phyloP scores from a whole-genome alignment of 2,329 filamentous ascomycete species.

The Claviceps lovelessii region DNA sequence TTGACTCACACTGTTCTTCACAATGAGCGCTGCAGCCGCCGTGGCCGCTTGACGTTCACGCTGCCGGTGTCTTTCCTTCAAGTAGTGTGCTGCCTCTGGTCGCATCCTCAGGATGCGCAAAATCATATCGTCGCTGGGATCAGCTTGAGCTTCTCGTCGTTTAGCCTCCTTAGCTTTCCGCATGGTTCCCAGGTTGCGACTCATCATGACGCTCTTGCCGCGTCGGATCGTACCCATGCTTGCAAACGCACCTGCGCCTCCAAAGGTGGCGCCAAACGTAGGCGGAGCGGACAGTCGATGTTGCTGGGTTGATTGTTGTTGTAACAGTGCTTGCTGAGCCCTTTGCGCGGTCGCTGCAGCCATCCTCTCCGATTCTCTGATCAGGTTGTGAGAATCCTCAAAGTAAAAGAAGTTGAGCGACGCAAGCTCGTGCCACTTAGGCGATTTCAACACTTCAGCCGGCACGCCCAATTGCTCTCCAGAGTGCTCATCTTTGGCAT shows the following conservation, averaged over 20 bases:
- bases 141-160: conserved; percentile 84
- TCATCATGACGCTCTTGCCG: conserved; percentile 79
- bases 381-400: conserved; percentile 76
- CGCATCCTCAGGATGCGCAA: conserved; percentile 88
- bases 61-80: conserved; percentile 81
- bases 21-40: conserved; percentile 85
- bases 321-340: conserved; percentile 51
- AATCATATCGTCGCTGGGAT: conserved; percentile 97
- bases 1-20: conserved; percentile 68
- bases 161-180: conserved; percentile 91
- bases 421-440: conserved; percentile 95
- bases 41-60: conserved; percentile 85
- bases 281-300: conserved; percentile 60
- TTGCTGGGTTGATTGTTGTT: conserved; percentile 25
- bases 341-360: conserved; percentile 70
- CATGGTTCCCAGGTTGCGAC: conserved; percentile 90
- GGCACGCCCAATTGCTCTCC: conserved; percentile 77
- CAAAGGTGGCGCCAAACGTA: conserved; percentile 21
- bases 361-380: conserved; percentile 94
- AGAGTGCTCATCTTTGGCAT: conserved; percentile 71
- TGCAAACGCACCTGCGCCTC: conserved; percentile 33
- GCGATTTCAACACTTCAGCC: conserved; percentile 81
- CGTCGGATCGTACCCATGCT: conserved; percentile 53
- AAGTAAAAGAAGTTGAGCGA: conserved; percentile 98
- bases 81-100: conserved; percentile 72